These are phyloP conservation scores for Usnea hakonensis DNA, from an alignment of 495 filamentous ascomycete genomes.

Conservation along the genomic window DNA sequence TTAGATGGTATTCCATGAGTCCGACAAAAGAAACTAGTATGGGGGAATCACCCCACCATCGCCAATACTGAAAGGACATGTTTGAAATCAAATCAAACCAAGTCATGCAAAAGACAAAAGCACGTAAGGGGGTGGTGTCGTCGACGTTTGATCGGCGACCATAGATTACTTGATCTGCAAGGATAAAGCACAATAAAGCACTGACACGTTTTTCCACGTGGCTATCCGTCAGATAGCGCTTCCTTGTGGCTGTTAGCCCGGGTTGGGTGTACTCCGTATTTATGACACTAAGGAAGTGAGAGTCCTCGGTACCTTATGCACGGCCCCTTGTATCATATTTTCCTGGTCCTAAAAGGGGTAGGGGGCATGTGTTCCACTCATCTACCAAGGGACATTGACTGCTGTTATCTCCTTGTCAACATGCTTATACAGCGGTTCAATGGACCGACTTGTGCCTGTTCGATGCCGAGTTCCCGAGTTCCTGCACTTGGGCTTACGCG, in stretches of 20 bases:
- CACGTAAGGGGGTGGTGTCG: neutral
- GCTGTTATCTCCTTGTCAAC: neutral
- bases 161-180: constrained; percentile 4
- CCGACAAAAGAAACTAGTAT: constrained; percentile 4
- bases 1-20: constrained; percentile 3
- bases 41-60: neutral
- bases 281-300: neutral
- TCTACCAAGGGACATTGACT: neutral
- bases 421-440: neutral
- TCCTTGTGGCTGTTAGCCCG: neutral
- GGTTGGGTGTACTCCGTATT: neutral
- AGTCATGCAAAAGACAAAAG: neutral
- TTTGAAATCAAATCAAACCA: neutral
- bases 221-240: constrained; percentile 2
- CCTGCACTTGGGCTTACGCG: neutral
- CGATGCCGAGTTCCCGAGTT: neutral
- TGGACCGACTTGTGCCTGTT: neutral
- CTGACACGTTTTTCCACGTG: constrained; percentile 10
- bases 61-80: neutral
- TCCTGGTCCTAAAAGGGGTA: neutral
- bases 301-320: neutral
- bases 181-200: constrained; percentile 3
- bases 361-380: neutral
- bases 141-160: neutral
- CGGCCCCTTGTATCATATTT: neutral